These are phyloP conservation scores for Xylariaceae sp. DNA, from an alignment of 2,329 filamentous ascomycete species.

Conservation along the genomic window DNA sequence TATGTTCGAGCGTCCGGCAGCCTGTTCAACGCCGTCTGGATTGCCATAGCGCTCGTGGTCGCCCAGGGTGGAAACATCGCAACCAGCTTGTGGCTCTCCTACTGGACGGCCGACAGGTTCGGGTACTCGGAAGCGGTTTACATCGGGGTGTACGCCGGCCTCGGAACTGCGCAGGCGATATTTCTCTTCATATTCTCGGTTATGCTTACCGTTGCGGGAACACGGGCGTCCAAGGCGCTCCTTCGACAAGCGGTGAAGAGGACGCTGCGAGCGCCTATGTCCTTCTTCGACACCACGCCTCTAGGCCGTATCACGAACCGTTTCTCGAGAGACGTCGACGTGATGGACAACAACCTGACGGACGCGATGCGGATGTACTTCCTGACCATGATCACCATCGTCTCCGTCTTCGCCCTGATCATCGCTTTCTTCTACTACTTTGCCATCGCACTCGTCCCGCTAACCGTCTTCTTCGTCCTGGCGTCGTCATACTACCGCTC, in stretches of 20 bases:
- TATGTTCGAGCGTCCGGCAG: conserved; percentile 74
- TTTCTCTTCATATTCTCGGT: conserved; percentile 79
- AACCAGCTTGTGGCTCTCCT: conserved; percentile 89
- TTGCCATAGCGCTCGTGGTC: conserved; percentile 58
- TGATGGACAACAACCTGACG: conserved; percentile 89
- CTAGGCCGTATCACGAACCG: conserved; percentile 93
- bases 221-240: conserved; percentile 75
- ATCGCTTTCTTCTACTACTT: conserved; percentile 96
- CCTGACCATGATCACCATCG: conserved; percentile 75
- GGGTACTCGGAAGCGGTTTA: conserved; percentile 62
- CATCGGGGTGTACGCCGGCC: conserved; percentile 64
- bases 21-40: conserved; percentile 60
- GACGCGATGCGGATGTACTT: conserved; percentile 93
- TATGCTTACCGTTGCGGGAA: conserved; percentile 71
- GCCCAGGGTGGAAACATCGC: conserved; percentile 81
- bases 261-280: conserved; percentile 70
- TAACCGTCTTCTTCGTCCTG: conserved; percentile 73
- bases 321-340: conserved; percentile 91
- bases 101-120: conserved; percentile 82
- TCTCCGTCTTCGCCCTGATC: conserved; percentile 80
- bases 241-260: conserved; percentile 72
- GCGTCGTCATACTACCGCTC: conserved; percentile 83
- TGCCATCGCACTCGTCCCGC: conserved; percentile 52
- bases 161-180: conserved; percentile 65
- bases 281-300: conserved; percentile 96